Evolutionary conservation across 768 basidiomycete genomes (phyloP).

Genomic region (Porphyrellus cyaneotinctus): DNA sequence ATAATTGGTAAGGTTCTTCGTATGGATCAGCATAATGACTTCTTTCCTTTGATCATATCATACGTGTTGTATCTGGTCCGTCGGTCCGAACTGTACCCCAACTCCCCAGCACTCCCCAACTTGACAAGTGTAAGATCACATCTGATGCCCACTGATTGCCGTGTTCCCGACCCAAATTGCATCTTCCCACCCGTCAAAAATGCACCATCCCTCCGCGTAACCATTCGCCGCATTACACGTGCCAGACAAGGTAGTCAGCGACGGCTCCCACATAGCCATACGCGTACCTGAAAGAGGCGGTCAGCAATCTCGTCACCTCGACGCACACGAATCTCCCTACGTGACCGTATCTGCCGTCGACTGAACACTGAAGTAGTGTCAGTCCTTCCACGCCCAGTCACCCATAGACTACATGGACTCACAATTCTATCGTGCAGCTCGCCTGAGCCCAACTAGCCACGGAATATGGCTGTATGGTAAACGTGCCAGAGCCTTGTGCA

Average conservation of each 20-base stretch:
- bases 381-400: background rate
- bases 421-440: conserved; percentile 7
- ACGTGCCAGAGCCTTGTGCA: background rate
- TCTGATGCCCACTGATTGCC: background rate
- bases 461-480: background rate
- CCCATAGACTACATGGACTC: background rate
- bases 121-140: too few relatives aligned
- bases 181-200: conserved; percentile 5
- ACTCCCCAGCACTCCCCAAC: too few relatives aligned
- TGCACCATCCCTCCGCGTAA: conserved; percentile 1
- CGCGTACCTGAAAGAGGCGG: conserved; percentile 3
- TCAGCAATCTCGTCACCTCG: background rate
- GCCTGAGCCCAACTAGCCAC: background rate
- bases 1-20: too few relatives aligned
- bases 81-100: too few relatives aligned
- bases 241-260: background rate
- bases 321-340: background rate
- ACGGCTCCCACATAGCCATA: background rate
- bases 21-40: too few relatives aligned
- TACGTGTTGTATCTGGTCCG: too few relatives aligned
- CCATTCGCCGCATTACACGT: background rate
- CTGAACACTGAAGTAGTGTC: conserved; percentile 1
- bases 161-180: conserved; percentile 3
- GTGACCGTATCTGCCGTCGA: conserved; percentile 7
- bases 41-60: too few relatives aligned